Evolutionary conservation across 768 basidiomycete species (phyloP).

Genomic region (Mycena venus): DNA sequence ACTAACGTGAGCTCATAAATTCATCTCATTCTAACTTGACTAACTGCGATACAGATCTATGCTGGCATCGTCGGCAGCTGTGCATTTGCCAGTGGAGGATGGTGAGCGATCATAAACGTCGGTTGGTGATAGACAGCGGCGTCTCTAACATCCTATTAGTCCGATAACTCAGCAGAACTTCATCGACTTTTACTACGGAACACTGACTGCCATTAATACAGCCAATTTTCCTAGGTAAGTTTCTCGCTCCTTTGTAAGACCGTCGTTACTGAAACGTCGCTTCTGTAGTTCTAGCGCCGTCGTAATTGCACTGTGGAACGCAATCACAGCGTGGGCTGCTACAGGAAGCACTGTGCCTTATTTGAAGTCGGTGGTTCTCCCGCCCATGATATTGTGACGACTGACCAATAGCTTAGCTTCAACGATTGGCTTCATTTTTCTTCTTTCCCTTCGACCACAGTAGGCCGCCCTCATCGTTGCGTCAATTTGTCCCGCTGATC

Average conservation of each 20-base stretch:
- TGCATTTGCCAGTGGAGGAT: conserved; percentile 29
- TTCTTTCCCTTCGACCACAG: conserved; percentile 4
- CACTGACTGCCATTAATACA: neutral
- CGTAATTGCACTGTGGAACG: neutral
- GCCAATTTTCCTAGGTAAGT: neutral
- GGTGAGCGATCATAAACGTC: conserved; percentile 7
- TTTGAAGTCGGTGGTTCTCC: neutral
- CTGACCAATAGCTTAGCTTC: conserved; percentile 1
- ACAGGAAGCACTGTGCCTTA: neutral
- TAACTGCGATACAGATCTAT: neutral
- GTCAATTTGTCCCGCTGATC: too few species aligned
- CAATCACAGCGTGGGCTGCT: neutral
- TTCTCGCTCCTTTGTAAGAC: neutral
- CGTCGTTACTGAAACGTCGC: neutral
- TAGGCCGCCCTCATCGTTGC: too few species aligned
- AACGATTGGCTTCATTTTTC: conserved; percentile 31
- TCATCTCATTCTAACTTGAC: neutral
- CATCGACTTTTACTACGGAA: neutral
- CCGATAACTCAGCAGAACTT: neutral
- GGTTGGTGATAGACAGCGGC: too few species aligned
- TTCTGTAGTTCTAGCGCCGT: neutral
- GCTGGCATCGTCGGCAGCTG: conserved; percentile 38
- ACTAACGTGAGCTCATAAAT: neutral
- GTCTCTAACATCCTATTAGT: too few species aligned
- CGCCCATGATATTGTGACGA: too few species aligned